Evolutionary conservation across 2,329 filamentous ascomycete species (phyloP).

Genomic region (Lecanicillium sp.): DNA sequence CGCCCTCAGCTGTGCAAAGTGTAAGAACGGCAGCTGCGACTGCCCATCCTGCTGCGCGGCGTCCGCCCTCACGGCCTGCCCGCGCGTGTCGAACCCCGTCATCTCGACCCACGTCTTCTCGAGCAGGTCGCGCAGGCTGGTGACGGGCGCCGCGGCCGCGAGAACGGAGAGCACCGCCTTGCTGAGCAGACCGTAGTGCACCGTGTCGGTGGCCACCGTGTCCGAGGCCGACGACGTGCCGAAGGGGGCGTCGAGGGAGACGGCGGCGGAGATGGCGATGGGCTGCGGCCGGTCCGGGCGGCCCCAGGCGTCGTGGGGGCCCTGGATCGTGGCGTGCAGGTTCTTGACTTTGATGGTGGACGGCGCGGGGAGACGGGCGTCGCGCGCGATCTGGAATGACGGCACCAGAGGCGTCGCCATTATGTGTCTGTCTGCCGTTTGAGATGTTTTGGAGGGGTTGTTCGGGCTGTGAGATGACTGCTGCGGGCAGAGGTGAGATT

Average conservation of each 20-base stretch:
- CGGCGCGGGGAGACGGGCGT: constrained; percentile 10
- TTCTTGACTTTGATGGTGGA: constrained; percentile 56
- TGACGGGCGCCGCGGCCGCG: constrained; percentile 21
- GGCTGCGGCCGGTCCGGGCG: constrained; percentile 55
- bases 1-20: constrained; percentile 31
- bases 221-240: constrained; percentile 52
- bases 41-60: not conserved
- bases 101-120: constrained; percentile 28
- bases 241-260: constrained; percentile 53
- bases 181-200: constrained; percentile 68
- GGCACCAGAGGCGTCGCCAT: constrained; percentile 8
- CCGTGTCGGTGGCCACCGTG: constrained; percentile 59
- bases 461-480: not conserved
- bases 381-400: not conserved
- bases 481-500: too few relatives aligned
- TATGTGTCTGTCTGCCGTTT: too few relatives aligned
- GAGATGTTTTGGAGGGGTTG: not conserved
- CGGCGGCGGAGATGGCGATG: constrained; percentile 51
- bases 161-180: constrained; percentile 54
- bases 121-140: constrained; percentile 24
- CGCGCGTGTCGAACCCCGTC: constrained; percentile 21
- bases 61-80: constrained; percentile 13
- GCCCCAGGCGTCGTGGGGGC: constrained; percentile 64
- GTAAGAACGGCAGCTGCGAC: constrained; percentile 24
- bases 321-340: constrained; percentile 50